These are phyloP conservation scores for Apophysomyces trapeziformis DNA, from an alignment of 371 early-diverging fungal species.

Conservation along the genomic window DNA sequence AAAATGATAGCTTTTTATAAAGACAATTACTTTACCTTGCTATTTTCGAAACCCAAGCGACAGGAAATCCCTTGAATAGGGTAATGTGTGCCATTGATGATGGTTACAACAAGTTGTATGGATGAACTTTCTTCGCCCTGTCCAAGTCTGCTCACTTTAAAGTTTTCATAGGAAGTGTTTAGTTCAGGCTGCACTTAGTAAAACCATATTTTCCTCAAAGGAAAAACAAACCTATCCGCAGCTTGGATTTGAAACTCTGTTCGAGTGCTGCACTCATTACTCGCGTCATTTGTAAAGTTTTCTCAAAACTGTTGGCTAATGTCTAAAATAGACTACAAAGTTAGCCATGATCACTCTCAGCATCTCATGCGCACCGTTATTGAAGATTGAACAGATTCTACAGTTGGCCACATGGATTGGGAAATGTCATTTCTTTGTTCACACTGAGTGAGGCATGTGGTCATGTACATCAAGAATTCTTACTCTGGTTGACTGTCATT, in stretches of 20 bases:
- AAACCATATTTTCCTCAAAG: background rate
- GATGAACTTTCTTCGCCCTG: constrained; percentile 12
- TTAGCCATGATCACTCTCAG: background rate
- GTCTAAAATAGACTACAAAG: constrained; percentile 14
- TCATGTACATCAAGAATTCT: background rate
- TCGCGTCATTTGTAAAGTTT: constrained; percentile 28
- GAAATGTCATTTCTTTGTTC: background rate
- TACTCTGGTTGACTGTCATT: background rate
- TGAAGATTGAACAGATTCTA: background rate
- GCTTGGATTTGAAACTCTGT: constrained; percentile 27
- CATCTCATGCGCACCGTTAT: background rate
- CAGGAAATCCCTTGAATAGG: constrained; percentile 16
- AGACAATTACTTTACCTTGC: background rate
- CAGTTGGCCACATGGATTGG: background rate
- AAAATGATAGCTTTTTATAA: background rate
- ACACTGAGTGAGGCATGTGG: background rate
- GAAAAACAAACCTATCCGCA: constrained; percentile 24
- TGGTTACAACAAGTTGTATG: constrained; percentile 16
- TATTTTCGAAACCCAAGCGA: constrained; percentile 15
- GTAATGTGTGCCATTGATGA: constrained; percentile 17
- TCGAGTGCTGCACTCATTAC: constrained; percentile 28
- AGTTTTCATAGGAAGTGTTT: too few relatives aligned
- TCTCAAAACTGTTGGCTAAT: constrained; percentile 24
- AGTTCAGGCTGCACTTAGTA: background rate
- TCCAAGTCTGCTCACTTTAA: constrained; percentile 14